These are phyloP conservation scores for Flueggea neowawraea DNA, from an alignment of 441 rosid genomes.

Conservation along the genomic window DNA sequence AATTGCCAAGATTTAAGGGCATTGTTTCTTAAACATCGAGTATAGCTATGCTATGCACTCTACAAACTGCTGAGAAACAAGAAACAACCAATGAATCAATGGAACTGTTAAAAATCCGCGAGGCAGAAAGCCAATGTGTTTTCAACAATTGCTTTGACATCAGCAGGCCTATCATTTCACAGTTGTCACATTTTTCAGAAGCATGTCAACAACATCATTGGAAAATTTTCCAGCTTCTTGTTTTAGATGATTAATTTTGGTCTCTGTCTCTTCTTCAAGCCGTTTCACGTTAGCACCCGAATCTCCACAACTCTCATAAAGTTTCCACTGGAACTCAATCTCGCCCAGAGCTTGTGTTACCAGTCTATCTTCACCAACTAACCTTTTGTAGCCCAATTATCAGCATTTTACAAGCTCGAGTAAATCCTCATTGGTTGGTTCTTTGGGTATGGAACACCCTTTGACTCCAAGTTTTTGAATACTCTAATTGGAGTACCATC, in stretches of 20 bases:
- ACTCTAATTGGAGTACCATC: slow-evolving; percentile 58
- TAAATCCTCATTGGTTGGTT: slow-evolving; percentile 30
- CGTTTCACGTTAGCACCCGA: slow-evolving; percentile 32
- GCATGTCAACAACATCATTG: slow-evolving; percentile 31
- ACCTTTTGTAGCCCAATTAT: slow-evolving; percentile 36
- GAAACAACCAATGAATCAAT: not conserved
- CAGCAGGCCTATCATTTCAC: slow-evolving; percentile 28
- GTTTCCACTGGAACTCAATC: slow-evolving; percentile 58
- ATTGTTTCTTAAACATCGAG: too few species aligned
- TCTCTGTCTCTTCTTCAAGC: slow-evolving; percentile 30
- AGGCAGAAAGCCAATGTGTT: not conserved
- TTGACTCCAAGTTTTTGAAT: slow-evolving; percentile 48
- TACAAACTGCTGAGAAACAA: too few species aligned
- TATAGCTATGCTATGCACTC: too few species aligned
- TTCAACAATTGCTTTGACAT: not conserved
- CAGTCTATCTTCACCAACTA: slow-evolving; percentile 38
- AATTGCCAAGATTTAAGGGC: too few species aligned
- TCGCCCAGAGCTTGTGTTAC: slow-evolving; percentile 50
- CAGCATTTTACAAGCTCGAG: slow-evolving; percentile 47
- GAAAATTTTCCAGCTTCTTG: slow-evolving; percentile 27
- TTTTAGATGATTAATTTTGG: slow-evolving; percentile 24
- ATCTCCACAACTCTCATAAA: slow-evolving; percentile 44
- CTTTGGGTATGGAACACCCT: too few species aligned
- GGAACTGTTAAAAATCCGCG: not conserved
- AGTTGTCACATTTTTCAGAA: slow-evolving; percentile 33